Evolutionary conservation across 768 basidiomycete genomes (phyloP), one percentile per base, ranked within the genome.

Genomic region (Pisolithus albus): DNA sequence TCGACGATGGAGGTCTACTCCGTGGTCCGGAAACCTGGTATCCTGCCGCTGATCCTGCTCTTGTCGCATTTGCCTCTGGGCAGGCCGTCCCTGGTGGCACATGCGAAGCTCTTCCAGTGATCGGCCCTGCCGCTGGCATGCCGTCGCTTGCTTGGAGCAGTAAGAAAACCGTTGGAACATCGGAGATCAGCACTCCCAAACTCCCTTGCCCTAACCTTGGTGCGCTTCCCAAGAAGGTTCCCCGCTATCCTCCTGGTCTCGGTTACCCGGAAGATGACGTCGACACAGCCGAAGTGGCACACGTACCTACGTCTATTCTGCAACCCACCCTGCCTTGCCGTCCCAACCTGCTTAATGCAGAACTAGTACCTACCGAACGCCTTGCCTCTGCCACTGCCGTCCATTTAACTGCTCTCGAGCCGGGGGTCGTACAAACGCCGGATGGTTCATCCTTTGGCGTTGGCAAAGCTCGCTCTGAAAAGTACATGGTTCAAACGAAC

Each of bases 161-260:
- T 21, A 38, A n/a, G 8, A 38, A n/a, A 15, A 37, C 50, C 16
- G 19, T 18, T 19, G 43, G 15, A 24, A 51, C 43, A 13, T 45
- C 23, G 9, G 24, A 24, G 19, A 32, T 46, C n/a, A 36, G 8
- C 13, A 47, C 24, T 3, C 37, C 39, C 13, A n/a, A 40, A 19
- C 15, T 21, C 36, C n/a, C 26, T 19, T 18, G 21, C n/a, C 45
- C 21, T 18, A 19, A 34, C 21, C 40, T 19, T 28, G 7, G 36
- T n/a, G 23, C 26, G 15, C 34, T 24, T 13, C 40, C 39, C 32
- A 49, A 49, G 45, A 47, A 42, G 36, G 18, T 45, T 7, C 45
- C 51, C 18, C 39, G 18, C 9, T 47, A 52, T 47, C 51, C 51
- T 46, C 51, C 46, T 19, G 46, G 51, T 36, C 51, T 47, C 28